Base-by-base conservation (phyloP, 2,329 filamentous ascomycete genomes). In the Hypoxylon sp. region DNA sequence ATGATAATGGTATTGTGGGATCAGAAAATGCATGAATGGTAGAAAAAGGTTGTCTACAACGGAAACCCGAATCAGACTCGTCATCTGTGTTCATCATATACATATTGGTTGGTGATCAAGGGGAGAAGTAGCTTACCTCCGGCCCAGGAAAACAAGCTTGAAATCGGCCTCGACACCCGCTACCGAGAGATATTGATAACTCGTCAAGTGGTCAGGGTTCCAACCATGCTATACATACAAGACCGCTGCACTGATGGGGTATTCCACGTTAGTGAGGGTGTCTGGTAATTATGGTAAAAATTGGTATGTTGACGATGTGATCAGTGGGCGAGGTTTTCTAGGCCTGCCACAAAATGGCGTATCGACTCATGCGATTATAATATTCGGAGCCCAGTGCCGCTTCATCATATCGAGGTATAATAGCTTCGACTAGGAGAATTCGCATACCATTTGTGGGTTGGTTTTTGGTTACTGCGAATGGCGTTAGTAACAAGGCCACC, bases 251-350 rank as follows among this genome's bases (percentile, higher is more conserved):
- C 64, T 67, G 48, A 5, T 55, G 10, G 2, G 6, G 25, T n/a
- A 30, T 41, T 36, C 34, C 38, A 55, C 17, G 45, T 71, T 59
- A 71, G 69, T 61, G 30, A 57, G 19, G 5, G 30, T 17, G 30
- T 55, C 55, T 45, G 10, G 23, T 25, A 1, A 2, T 4, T 13
- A 21, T 25, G 23, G 41, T 21, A 14, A 23, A 21, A 36, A 58
- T 23, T 17, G 55, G 45, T 9, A 41, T 53, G 51, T 46, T 23
- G 62, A 49, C 48, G 45, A 75, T 69, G 73, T 73, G 73, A 83
- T 97, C 94, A 97, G 94, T 95, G 92, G 94, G 93, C 93, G 90
- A 97, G 94, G 94, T 97, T 97, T 97, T 97, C 93, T 97, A 97
- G 93, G 94, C 94, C 93, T 97, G 93, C 93, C 93, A 82, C 93